Percentiles rank a stretch among this genome's conserved stretches.
These are phyloP conservation scores for Clarkia xantiana DNA, from an alignment of 345 rosid genomes.

Conservation along the genomic window DNA sequence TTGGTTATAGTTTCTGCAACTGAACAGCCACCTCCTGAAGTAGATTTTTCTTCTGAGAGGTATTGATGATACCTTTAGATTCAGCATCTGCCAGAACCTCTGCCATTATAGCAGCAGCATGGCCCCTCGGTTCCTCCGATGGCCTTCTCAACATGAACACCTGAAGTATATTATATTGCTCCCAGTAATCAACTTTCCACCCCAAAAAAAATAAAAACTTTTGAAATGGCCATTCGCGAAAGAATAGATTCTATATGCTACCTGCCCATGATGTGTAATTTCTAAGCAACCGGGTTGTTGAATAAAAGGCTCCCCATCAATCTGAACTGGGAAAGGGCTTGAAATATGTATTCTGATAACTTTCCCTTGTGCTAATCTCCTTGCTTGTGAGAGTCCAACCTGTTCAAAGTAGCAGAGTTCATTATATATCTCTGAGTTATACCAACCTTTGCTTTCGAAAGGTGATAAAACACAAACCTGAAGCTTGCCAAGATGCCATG, in stretches of 20 bases:
- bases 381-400: slow-evolving; percentile 64
- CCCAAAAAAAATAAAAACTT: too few relatives aligned
- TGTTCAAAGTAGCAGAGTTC: slow-evolving; percentile 5
- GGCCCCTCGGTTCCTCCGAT: slow-evolving; percentile 50
- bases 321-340: slow-evolving; percentile 51
- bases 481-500: slow-evolving; percentile 87
- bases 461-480: slow-evolving; percentile 29
- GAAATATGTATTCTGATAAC: slow-evolving; percentile 45
- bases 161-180: slow-evolving; percentile 18
- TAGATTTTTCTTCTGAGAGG: slow-evolving; percentile 44
- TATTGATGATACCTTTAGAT: slow-evolving; percentile 49
- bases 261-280: slow-evolving; percentile 62
- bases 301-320: slow-evolving; percentile 64
- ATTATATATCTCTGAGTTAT: background rate
- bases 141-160: slow-evolving; percentile 57
- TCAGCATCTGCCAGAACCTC: slow-evolving; percentile 55
- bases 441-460: too few relatives aligned
- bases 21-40: slow-evolving; percentile 50
- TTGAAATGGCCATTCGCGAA: background rate
- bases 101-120: slow-evolving; percentile 51
- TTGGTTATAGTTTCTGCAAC: slow-evolving; percentile 11
- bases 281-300: slow-evolving; percentile 56
- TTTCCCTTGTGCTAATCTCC: slow-evolving; percentile 52
- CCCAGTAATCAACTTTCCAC: background rate
- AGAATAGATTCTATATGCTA: too few relatives aligned